Evolutionary conservation across 2,329 filamentous ascomycete genomes (phyloP).

Genomic region (Stachybotrys elegans): DNA sequence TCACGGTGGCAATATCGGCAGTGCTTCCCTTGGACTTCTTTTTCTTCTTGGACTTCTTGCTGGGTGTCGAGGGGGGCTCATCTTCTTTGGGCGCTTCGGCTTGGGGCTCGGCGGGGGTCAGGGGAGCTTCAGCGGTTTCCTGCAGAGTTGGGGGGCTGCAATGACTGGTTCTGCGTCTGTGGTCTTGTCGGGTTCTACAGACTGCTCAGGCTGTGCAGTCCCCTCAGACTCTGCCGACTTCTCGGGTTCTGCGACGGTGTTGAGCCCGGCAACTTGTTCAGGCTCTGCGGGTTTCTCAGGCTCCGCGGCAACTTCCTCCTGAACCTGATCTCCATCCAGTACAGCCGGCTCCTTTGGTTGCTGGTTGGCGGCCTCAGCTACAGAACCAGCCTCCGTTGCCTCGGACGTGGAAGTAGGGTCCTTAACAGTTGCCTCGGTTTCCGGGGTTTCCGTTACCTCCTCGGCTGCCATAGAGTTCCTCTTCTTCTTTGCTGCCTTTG

Average conservation of each 20-base stretch:
- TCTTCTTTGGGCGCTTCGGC: background rate
- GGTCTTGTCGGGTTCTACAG: background rate
- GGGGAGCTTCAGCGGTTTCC: background rate
- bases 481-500: too few species aligned
- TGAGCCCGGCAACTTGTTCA: background rate
- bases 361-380: slow-evolving; percentile 1
- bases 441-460: background rate
- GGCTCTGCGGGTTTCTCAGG: background rate
- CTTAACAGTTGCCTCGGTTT: background rate
- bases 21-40: background rate
- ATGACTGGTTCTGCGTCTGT: background rate
- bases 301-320: too few species aligned
- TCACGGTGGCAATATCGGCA: background rate
- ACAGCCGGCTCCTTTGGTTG: too few species aligned
- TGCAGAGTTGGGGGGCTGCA: background rate
- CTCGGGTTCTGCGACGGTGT: too few species aligned
- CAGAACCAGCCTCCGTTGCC: background rate
- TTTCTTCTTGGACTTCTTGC: slow-evolving; percentile 1
- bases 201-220: background rate
- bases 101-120: background rate
- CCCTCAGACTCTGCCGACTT: background rate
- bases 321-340: too few species aligned
- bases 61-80: background rate
- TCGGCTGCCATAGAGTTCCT: slow-evolving; percentile 9
- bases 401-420: background rate